Conservation (phyloP, 768 basidiomycete genomes). For the Boletus fagicola region DNA sequence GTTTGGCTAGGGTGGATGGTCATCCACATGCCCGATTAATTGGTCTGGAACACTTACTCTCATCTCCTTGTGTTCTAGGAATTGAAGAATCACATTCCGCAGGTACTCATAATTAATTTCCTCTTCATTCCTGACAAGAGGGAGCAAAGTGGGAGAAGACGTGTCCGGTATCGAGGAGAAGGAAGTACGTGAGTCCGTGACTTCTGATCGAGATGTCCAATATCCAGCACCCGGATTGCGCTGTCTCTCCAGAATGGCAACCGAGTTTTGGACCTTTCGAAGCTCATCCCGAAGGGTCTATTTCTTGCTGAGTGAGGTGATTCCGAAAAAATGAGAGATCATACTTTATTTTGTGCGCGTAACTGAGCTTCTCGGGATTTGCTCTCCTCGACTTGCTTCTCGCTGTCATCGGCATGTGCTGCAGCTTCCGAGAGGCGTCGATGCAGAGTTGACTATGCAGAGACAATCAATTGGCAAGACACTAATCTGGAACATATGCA, state of each 20-base stretch:
- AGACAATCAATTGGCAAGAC: constrained; percentile 1
- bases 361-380: constrained; percentile 69
- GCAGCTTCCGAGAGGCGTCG: constrained; percentile 49
- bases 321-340: constrained; percentile 5
- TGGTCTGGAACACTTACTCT: constrained; percentile 56
- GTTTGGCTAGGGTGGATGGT: constrained; percentile 57
- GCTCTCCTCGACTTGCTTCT: constrained; percentile 71
- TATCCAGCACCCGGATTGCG: constrained; percentile 94
- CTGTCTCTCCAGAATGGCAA: constrained; percentile 83
- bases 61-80: constrained; percentile 98
- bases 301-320: constrained; percentile 8
- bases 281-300: constrained; percentile 92
- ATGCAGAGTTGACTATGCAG: constrained; percentile 42
- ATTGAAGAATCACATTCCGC: constrained; percentile 94
- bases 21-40: background rate
- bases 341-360: constrained; percentile 75
- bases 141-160: constrained; percentile 35
- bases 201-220: constrained; percentile 59
- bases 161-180: constrained; percentile 44
- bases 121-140: constrained; percentile 60
- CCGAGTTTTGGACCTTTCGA: constrained; percentile 92
- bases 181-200: constrained; percentile 34
- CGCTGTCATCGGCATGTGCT: constrained; percentile 49
- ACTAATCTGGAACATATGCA: background rate
- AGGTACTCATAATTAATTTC: constrained; percentile 96